Evolutionary conservation across 1,139 yeast genomes (phyloP), one percentile per base, ranked within the genome.

Genomic region (Lodderomyces theae): DNA sequence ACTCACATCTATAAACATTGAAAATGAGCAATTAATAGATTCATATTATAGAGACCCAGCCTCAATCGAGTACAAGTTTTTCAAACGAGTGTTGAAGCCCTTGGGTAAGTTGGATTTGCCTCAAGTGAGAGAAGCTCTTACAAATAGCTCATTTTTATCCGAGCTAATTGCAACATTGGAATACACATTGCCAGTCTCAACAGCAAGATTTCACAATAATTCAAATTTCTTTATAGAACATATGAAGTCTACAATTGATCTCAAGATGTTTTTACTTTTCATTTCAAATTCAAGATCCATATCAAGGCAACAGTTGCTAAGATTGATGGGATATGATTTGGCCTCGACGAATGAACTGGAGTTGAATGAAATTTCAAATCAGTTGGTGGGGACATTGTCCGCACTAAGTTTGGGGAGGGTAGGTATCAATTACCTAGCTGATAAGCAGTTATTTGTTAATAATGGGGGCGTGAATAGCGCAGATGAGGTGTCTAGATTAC

Each of bases 221-320:
- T 17, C 29, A 11, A 23, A 28, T 18, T 29, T 33, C 4, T 66
- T 66, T 40, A 42, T 59, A 28, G 48, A 47, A 4, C 62, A 58
- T 42, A 39, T 63, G 23, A 42, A 42, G 13, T 43, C 47, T n/a
- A 53, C 63, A 9, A 55, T 66, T 17, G 68, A 63, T 42, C 51
- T 57, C 43, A 67, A 67, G 47, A 52, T 51, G 16, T 60, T 63
- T 34, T 46, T 66, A 18, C 43, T 64, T 37, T 50, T 65, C 11
- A 45, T 67, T 31, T 57, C 68, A 2, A 51, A 56, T 26, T 52
- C 59, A 1, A 52, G 49, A 33, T 46, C 51, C 28, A 58, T 65
- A 8, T 49, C 65, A 1, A 43, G 60, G 8, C 24, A 28, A 8
- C 57, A 57, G 38, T 26, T 66, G 41, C 41, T 65, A 2, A 43